Conservation (phyloP, 352 stramenopile species). For the Pythium graminicola region DNA sequence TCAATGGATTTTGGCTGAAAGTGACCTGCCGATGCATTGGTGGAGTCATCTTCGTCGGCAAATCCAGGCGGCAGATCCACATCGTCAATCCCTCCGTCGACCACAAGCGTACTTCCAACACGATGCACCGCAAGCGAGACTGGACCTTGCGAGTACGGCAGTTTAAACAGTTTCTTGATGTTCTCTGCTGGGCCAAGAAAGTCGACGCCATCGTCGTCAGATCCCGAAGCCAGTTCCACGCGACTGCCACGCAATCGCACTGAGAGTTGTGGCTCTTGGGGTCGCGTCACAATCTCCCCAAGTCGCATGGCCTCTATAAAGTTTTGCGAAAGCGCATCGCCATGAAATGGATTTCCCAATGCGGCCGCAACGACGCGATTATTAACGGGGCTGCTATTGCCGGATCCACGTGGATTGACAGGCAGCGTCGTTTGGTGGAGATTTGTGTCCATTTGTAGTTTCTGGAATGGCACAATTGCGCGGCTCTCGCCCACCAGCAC, state of each 20-base stretch:
- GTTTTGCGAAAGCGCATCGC: conserved; percentile 40
- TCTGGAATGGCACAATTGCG: conserved; percentile 71
- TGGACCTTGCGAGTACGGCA: conserved; percentile 69
- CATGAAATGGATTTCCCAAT: conserved; percentile 17
- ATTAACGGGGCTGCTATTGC: conserved; percentile 12
- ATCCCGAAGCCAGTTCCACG: conserved; percentile 62
- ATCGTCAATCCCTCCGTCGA: conserved; percentile 73
- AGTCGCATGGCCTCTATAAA: conserved; percentile 68
- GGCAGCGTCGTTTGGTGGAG: conserved; percentile 66
- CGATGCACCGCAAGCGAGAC: conserved; percentile 81
- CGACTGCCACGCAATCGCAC: conserved; percentile 56
- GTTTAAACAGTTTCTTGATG: conserved; percentile 84
- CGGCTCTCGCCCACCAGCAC: conserved; percentile 34
- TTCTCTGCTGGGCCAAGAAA: conserved; percentile 79
- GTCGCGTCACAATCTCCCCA: conserved; percentile 31
- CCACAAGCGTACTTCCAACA: conserved; percentile 69
- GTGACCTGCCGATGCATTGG: background rate
- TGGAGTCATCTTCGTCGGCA: conserved; percentile 35
- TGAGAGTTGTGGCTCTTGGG: conserved; percentile 63
- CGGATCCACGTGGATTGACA: background rate
- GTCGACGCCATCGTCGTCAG: conserved; percentile 63
- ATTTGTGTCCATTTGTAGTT: conserved; percentile 73
- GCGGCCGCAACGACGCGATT: background rate
- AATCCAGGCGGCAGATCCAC: conserved; percentile 63
- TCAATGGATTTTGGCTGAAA: conserved; percentile 47